Base-by-base conservation (phyloP, 2,329 filamentous ascomycete species). In the Cryphonectria naterciae region DNA sequence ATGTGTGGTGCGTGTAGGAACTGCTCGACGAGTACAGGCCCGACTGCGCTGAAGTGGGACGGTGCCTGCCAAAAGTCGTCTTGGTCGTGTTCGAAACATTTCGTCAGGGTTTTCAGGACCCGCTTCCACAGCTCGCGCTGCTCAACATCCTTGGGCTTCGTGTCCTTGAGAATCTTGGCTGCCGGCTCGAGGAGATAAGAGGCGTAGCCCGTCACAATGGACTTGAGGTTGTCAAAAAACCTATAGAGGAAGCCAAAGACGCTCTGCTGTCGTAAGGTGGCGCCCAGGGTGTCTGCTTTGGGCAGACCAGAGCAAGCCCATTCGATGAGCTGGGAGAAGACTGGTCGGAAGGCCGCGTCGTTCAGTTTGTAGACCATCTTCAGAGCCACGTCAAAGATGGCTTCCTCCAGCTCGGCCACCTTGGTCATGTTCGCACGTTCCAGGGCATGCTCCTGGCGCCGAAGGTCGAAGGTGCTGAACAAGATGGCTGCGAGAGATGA, bases 331-430 rank as follows among this genome's bases (percentile, higher is more conserved):
- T 92, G 89, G 22, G 90, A 87, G 83, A 98, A 99, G 73, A 99
- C 90, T 0, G 96, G 97, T 17, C 95, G 88, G 89, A 99, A 99
- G 0, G 92, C 90, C 0, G 92, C 91, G 78, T 99, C 96, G 81
- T 98, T 98, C 73, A 99, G 88, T 85, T 98, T 98, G 84, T 97
- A 94, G 68, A 97, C 92, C 90, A 98, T 96, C 80, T 94, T 93
- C 71, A 99, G 88, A 0, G 91, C 89, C 17, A 92, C 89, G 13
- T 91, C 88, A 78, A 93, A 92, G 74, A 93, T 77, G 15, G 85
- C 83, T 1, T 83, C 82, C 78, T 97, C 93, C 17, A 94, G 84
- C 58, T 85, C 83, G 19, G 86, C 81, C 22, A 84, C 77, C 49
- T 73, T 77, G 58, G 84, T 79, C 15, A 76, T 76, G 68, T 76